Base-by-base conservation (phyloP, 2,329 filamentous ascomycete genomes). In the Microcyclosporella mali region DNA sequence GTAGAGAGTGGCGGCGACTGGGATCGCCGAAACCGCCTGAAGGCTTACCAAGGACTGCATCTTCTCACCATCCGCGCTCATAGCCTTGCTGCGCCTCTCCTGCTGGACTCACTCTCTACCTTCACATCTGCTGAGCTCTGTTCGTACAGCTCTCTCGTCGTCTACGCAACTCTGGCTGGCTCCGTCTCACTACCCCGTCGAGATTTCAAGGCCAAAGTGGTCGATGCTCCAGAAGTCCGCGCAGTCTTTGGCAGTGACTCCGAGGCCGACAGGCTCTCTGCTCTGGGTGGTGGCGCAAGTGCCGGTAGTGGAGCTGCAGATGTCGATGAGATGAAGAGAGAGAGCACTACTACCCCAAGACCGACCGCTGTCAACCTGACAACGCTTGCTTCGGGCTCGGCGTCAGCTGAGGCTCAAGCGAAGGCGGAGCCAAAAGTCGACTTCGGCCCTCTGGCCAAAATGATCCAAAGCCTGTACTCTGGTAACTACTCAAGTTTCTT, bases 101-200 rank as follows among this genome's bases (percentile, higher is more conserved):
- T 98, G 38, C 87, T 98, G 61, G 92, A 98, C 74, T 95, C 88
- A 62, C 77, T 98, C 55, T 95, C 90, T 19, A 98, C 92, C 16
- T 98, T 98, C 67, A 98, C 92, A 50, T 95, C 88, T 66, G 95
- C 95, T 71, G 92, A 98, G 69, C 81, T 98, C 37, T 98, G 92
- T 81, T 90, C 84, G 54, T 98, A 98, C 73, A 95, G 88, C 46
- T 85, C 81, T 48, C 79, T 98, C 17, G 92, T 98, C 39, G 82
- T 95, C 44, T 98, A 97, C 71, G 88, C 92, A 1, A 90, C 97
- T 16, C 81, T 98, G 27, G 88, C 92, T 28, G 92, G 92, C 46
- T 94, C 89, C 6, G 84, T 97, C 17, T 92, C 90, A 34, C 78
- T 98, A 43, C 95, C 95, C 73, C 85, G 92, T 37, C 88, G 95